phyloP scores from a whole-genome alignment of 2,329 filamentous ascomycete genomes.

The Ophiostoma perfectum region DNA sequence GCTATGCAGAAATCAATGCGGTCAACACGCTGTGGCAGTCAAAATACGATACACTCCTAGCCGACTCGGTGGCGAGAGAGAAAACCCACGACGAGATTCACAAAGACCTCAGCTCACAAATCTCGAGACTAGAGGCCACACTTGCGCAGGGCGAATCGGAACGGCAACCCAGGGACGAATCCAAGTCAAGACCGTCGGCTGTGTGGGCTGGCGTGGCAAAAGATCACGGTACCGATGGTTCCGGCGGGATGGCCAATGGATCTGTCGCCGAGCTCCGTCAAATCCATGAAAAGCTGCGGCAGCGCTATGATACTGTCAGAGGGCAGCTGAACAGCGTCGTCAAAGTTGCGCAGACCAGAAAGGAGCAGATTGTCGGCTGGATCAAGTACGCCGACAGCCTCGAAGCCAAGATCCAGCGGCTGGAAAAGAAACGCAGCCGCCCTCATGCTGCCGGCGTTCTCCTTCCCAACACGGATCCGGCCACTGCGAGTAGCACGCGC shows the following conservation, averaged over 20 bases:
- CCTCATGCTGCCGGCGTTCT: background rate
- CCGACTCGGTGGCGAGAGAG: too few relatives aligned
- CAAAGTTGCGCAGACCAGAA: constrained; percentile 38
- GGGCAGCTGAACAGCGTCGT: constrained; percentile 38
- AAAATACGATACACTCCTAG: too few relatives aligned
- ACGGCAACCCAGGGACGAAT: background rate
- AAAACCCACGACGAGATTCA: constrained; percentile 9
- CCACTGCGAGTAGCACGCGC: background rate
- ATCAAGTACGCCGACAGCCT: constrained; percentile 41
- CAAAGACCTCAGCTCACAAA: background rate
- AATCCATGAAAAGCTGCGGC: constrained; percentile 24
- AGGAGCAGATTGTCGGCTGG: constrained; percentile 43
- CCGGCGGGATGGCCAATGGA: background rate
- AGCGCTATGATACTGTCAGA: constrained; percentile 16
- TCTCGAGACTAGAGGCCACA: background rate
- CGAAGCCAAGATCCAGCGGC: constrained; percentile 39
- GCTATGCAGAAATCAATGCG: constrained; percentile 3
- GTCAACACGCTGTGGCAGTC: constrained; percentile 2
- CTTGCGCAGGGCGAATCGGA: background rate
- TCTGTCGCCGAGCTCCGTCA: constrained; percentile 10
- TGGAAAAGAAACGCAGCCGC: constrained; percentile 36
- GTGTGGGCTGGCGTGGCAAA: too few relatives aligned
- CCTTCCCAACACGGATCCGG: background rate
- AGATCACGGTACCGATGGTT: too few relatives aligned
- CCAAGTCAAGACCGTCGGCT: too few relatives aligned